Evolutionary conservation across 352 stramenopile species (phyloP).

Genomic region (Globisporangium uncinulatum): DNA sequence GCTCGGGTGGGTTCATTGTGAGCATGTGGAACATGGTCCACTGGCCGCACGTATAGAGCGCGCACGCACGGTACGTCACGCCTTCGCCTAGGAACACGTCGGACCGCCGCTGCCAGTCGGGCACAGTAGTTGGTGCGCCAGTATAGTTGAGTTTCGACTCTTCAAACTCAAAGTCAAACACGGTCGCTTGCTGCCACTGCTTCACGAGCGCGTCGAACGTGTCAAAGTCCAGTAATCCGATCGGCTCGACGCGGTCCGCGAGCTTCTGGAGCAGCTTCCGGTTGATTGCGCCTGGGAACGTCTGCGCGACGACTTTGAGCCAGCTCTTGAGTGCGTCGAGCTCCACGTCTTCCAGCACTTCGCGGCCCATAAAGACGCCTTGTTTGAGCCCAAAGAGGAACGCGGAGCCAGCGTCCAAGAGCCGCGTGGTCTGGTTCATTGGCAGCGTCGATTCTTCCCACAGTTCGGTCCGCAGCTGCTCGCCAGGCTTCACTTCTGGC

Average conservation of each 20-base stretch:
- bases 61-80: slow-evolving; percentile 59
- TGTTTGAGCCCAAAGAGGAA: slow-evolving; percentile 81
- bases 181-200: slow-evolving; percentile 48
- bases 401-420: slow-evolving; percentile 69
- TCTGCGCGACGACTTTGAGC: slow-evolving; percentile 65
- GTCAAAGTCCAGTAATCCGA: slow-evolving; percentile 67
- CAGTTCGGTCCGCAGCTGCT: slow-evolving; percentile 35
- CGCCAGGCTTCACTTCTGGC: slow-evolving; percentile 19
- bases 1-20: slow-evolving; percentile 59
- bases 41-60: slow-evolving; percentile 77
- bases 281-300: slow-evolving; percentile 71
- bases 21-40: slow-evolving; percentile 89
- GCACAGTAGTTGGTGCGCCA: slow-evolving; percentile 18
- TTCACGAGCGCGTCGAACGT: slow-evolving; percentile 58
- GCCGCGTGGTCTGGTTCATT: slow-evolving; percentile 69
- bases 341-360: slow-evolving; percentile 70
- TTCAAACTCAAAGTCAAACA: slow-evolving; percentile 47
- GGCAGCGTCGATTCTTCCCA: slow-evolving; percentile 75
- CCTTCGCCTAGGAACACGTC: slow-evolving; percentile 64
- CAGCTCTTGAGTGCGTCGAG: slow-evolving; percentile 74
- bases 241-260: slow-evolving; percentile 35
- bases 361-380: slow-evolving; percentile 67
- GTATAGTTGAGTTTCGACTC: slow-evolving; percentile 51
- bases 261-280: slow-evolving; percentile 55
- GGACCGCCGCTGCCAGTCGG: slow-evolving; percentile 62